phyloP scores from a whole-genome alignment of 2,329 filamentous ascomycete species.

The Fusarium hainanense region DNA sequence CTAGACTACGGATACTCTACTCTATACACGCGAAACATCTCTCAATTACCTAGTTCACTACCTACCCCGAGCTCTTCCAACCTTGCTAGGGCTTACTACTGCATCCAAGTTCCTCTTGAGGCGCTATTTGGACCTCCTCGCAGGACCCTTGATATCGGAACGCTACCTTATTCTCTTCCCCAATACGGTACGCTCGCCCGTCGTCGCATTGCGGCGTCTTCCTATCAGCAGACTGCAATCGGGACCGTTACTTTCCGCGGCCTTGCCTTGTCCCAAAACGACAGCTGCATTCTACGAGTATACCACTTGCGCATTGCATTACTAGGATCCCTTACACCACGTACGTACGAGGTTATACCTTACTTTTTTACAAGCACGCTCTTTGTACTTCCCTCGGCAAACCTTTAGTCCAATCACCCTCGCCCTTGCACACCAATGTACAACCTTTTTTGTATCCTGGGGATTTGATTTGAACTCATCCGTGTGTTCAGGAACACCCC shows the following conservation, averaged over 20 bases:
- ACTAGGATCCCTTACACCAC: slow-evolving; percentile 28
- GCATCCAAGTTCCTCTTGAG: slow-evolving; percentile 1
- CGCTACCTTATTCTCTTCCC: slow-evolving; percentile 24
- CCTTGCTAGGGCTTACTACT: slow-evolving; percentile 19
- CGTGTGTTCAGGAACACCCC: slow-evolving; percentile 21
- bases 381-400: slow-evolving; percentile 34
- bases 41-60: neutral
- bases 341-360: slow-evolving; percentile 25
- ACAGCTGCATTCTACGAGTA: slow-evolving; percentile 17
- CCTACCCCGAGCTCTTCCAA: slow-evolving; percentile 12
- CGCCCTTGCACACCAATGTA: slow-evolving; percentile 25
- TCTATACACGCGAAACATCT: neutral
- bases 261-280: slow-evolving; percentile 4
- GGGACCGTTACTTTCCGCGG: slow-evolving; percentile 30
- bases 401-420: slow-evolving; percentile 12
- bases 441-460: slow-evolving; percentile 13
- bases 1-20: neutral
- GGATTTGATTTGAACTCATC: slow-evolving; percentile 12
- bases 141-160: slow-evolving; percentile 24
- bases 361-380: slow-evolving; percentile 5
- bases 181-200: slow-evolving; percentile 37
- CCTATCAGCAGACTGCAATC: slow-evolving; percentile 19
- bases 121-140: slow-evolving; percentile 9
- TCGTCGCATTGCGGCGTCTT: slow-evolving; percentile 40
- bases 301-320: slow-evolving; percentile 24